Percentiles rank a stretch among this genome's conserved stretches.
phyloP scores from a whole-genome alignment of 495 filamentous ascomycete genomes.

The Aspergillus sclerotioniger region DNA sequence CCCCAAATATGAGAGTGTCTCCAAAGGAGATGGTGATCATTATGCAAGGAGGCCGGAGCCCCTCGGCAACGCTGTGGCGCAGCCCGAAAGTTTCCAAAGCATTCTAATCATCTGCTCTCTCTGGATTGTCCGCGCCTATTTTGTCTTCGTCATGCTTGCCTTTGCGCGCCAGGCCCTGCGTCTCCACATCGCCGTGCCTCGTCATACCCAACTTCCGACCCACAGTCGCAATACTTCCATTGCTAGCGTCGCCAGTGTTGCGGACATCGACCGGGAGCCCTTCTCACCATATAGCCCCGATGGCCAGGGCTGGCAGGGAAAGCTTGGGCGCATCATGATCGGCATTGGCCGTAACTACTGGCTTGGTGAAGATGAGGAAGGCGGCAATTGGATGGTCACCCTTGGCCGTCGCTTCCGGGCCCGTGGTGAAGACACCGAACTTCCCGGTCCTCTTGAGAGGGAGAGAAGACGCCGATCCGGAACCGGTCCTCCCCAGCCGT shows the following conservation, averaged over 20 bases:
- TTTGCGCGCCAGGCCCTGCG: conserved; percentile 73
- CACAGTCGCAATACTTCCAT: conserved; percentile 46
- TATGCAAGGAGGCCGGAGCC: conserved; percentile 32
- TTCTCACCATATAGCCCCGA: conserved; percentile 65
- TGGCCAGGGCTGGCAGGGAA: conserved; percentile 74
- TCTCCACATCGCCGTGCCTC: conserved; percentile 45
- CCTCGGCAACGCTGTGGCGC: conserved; percentile 52
- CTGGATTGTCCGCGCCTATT: conserved; percentile 73
- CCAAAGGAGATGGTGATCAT: conserved; percentile 28
- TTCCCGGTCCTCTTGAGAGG: conserved; percentile 58
- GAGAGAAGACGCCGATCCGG: conserved; percentile 67
- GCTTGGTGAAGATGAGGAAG: conserved; percentile 57
- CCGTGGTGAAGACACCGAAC: conserved; percentile 31
- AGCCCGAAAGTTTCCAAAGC: conserved; percentile 70
- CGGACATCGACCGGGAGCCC: conserved; percentile 60
- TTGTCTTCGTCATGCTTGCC: conserved; percentile 73
- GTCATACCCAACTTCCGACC: conserved; percentile 44
- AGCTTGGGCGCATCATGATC: conserved; percentile 71
- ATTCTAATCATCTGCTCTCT: conserved; percentile 69
- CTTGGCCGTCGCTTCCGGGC: conserved; percentile 57
- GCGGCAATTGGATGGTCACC: conserved; percentile 58
- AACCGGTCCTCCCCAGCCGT: conserved; percentile 59
- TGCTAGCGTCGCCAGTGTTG: conserved; percentile 44
- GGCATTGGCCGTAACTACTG: conserved; percentile 69
- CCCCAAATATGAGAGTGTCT: conserved; percentile 58